phyloP scores from a whole-genome alignment of 371 early-diverging fungal genomes.

The Fennellomyces sp. region DNA sequence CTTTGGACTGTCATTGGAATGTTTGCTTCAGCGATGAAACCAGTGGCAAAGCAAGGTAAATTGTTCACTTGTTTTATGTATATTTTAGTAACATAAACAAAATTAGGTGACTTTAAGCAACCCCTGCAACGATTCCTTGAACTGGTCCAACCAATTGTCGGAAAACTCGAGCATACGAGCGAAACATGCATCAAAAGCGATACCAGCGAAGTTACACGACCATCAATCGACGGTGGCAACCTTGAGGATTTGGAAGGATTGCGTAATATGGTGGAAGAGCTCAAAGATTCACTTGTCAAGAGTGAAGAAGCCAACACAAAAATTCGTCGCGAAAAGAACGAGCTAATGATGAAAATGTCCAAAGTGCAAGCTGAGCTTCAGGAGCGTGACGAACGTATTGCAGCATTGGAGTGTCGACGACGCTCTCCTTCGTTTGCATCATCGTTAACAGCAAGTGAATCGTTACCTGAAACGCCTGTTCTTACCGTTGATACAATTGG shows the following conservation, averaged over 20 bases:
- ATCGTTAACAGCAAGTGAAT: neutral
- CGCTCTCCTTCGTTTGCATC: slow-evolving; percentile 6
- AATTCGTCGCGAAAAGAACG: slow-evolving; percentile 52
- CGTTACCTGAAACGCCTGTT: neutral
- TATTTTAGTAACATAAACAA: too few species aligned
- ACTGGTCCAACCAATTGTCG: slow-evolving; percentile 60
- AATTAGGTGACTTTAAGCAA: slow-evolving; percentile 12
- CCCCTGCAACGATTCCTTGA: slow-evolving; percentile 34
- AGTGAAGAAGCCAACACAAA: slow-evolving; percentile 39
- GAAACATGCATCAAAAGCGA: neutral
- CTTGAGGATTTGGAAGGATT: slow-evolving; percentile 44
- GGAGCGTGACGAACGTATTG: slow-evolving; percentile 35
- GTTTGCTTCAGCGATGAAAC: slow-evolving; percentile 32
- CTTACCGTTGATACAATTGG: neutral
- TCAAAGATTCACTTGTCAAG: slow-evolving; percentile 32
- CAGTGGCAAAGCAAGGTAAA: slow-evolving; percentile 27
- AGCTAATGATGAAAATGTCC: slow-evolving; percentile 43
- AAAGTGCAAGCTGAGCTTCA: slow-evolving; percentile 42
- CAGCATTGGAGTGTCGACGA: slow-evolving; percentile 5
- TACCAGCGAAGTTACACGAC: neutral
- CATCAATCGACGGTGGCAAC: slow-evolving; percentile 4
- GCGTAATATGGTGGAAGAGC: slow-evolving; percentile 46
- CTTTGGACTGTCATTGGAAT: slow-evolving; percentile 43
- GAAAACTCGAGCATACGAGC: slow-evolving; percentile 30
- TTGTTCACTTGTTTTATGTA: too few species aligned